Evolutionary conservation across 495 filamentous ascomycete genomes (phyloP).

Genomic region (Oleoguttula mirabilis): DNA sequence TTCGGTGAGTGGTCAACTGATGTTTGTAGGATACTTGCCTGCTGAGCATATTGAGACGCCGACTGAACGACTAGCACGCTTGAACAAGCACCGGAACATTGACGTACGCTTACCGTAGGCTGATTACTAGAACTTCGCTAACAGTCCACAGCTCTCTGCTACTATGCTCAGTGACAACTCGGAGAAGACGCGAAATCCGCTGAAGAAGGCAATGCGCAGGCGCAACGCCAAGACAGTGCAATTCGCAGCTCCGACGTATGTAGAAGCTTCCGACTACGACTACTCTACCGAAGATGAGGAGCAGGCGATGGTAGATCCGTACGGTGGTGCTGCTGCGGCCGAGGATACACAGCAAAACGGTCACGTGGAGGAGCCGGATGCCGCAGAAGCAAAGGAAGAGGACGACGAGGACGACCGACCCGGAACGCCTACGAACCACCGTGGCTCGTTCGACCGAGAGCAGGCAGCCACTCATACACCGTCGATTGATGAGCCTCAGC

Average conservation of each 20-base stretch:
- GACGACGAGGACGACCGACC: constrained; percentile 9
- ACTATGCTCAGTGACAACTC: constrained; percentile 88
- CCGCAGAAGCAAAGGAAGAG: constrained; percentile 16
- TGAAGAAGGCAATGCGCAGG: constrained; percentile 81
- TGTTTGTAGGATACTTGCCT: constrained; percentile 69
- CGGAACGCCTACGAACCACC: constrained; percentile 1
- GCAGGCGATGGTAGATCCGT: constrained; percentile 20
- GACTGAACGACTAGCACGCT: constrained; percentile 78
- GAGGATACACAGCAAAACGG: constrained; percentile 18
- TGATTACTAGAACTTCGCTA: not conserved
- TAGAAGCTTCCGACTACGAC: constrained; percentile 81
- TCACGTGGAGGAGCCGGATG: constrained; percentile 22
- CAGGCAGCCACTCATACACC: constrained; percentile 14
- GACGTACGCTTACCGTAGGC: constrained; percentile 50
- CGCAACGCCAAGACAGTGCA: constrained; percentile 81
- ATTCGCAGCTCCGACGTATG: constrained; percentile 75
- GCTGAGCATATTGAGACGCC: constrained; percentile 99
- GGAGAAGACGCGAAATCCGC: constrained; percentile 76
- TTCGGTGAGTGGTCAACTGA: not conserved
- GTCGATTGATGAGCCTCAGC: constrained; percentile 15
- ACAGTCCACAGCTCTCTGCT: constrained; percentile 55
- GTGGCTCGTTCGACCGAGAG: constrained; percentile 18
- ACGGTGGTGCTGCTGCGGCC: constrained; percentile 1
- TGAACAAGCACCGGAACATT: constrained; percentile 97
- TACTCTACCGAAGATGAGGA: constrained; percentile 76